These are phyloP conservation scores for Tetratostichococcus sp. DNA, from an alignment of 139 green algal species.

Conservation along the genomic window DNA sequence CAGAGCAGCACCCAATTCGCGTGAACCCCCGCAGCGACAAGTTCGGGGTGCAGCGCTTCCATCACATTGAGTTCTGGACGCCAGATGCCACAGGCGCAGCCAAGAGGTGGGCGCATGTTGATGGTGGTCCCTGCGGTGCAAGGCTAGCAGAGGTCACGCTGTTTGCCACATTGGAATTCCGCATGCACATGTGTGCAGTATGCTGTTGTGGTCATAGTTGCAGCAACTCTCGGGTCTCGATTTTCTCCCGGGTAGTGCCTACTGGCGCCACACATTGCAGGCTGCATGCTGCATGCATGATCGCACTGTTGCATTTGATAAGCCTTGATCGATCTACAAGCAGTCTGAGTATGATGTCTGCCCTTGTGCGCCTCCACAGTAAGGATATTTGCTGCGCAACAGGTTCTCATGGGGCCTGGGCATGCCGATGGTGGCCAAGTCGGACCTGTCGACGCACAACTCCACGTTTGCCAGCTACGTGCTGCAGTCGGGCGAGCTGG, in stretches of 20 bases:
- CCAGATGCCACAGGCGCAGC: not conserved
- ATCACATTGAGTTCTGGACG: constrained; percentile 25
- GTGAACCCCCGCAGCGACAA: constrained; percentile 2
- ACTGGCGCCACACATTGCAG: too few species aligned
- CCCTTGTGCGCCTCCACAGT: too few species aligned
- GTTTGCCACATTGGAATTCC: too few species aligned
- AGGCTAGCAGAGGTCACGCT: too few species aligned
- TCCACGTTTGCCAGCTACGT: constrained; percentile 80
- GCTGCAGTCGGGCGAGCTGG: constrained; percentile 76
- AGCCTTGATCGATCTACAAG: too few species aligned
- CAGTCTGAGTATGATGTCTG: too few species aligned
- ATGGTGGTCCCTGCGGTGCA: not conserved
- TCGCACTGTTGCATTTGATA: too few species aligned
- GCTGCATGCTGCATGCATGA: too few species aligned
- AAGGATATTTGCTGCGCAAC: not conserved
- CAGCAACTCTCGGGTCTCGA: too few species aligned
- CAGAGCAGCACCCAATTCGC: not conserved
- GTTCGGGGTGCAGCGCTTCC: constrained; percentile 28
- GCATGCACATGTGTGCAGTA: too few species aligned
- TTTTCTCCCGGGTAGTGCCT: too few species aligned
- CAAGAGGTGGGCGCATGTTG: not conserved
- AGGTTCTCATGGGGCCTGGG: constrained; percentile 90
- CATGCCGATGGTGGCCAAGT: constrained; percentile 84
- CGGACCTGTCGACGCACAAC: constrained; percentile 86
- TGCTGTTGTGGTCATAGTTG: too few species aligned